Evolutionary conservation across 306 rosid species (phyloP).

Genomic region (Vicia villosa): DNA sequence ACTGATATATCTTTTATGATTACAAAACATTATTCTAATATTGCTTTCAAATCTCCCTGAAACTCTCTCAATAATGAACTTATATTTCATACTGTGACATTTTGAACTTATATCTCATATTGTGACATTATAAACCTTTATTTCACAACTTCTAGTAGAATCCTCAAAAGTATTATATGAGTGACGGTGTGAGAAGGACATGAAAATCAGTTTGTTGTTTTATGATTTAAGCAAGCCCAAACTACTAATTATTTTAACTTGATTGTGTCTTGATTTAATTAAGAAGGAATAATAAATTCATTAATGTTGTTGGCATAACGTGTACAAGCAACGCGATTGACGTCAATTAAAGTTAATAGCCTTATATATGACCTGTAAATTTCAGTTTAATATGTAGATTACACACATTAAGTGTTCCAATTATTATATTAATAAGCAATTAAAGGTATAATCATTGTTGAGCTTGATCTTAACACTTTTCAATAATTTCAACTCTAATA

Average conservation of each 20-base stretch:
- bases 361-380: slow-evolving; percentile 25
- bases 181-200: slow-evolving; percentile 47
- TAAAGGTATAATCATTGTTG: slow-evolving; percentile 37
- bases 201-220: slow-evolving; percentile 39
- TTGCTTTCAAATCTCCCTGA: too few relatives aligned
- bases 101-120: too few relatives aligned
- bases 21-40: too few relatives aligned
- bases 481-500: slow-evolving; percentile 33
- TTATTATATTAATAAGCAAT: neutral
- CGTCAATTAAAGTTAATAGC: slow-evolving; percentile 43
- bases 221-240: slow-evolving; percentile 49
- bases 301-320: slow-evolving; percentile 51
- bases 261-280: slow-evolving; percentile 41
- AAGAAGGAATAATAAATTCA: slow-evolving; percentile 47
- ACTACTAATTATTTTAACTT: slow-evolving; percentile 48
- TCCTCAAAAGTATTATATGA: slow-evolving; percentile 31
- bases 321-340: slow-evolving; percentile 47
- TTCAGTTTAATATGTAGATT: slow-evolving; percentile 37
- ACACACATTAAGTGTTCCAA: slow-evolving; percentile 22
- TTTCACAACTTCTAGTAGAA: slow-evolving; percentile 50
- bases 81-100: too few relatives aligned
- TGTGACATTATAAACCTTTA: slow-evolving; percentile 20
- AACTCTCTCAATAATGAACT: too few relatives aligned
- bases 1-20: too few relatives aligned
- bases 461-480: slow-evolving; percentile 27